Base-by-base conservation (phyloP, 2,329 filamentous ascomycete genomes). In the Ophidiomyces ophidiicola region DNA sequence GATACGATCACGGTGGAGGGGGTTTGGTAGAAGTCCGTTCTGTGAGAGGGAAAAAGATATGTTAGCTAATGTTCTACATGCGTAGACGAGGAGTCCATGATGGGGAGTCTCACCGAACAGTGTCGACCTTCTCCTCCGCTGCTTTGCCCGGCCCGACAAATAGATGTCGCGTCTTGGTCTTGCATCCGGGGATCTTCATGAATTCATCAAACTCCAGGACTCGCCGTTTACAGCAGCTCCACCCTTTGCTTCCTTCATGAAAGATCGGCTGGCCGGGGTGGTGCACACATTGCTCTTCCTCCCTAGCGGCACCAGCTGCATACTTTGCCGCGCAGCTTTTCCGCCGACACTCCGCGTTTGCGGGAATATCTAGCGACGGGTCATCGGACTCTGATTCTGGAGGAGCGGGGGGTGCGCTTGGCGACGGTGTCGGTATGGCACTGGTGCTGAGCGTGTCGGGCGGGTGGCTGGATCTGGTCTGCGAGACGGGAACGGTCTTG, bases 171-270 rank as follows among this genome's bases (percentile, higher is more conserved):
- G 70, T 67, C 62, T 87, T 90, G 30, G 80, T 86, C 58, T 77
- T 78, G 64, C 90, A 98, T 1, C 90, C 90, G 51, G 82, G 78
- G 44, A 98, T 88, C 62, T 83, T 90, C 78, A 98, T 78, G 63
- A 98, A 98, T 61, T 96, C 81, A 59, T 98, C 87, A 61, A 98
- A 98, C 57, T 98, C 90, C 43, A 98, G 66, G 42, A 98, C 90
- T 25, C 86, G 74, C 52, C 85, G 72, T 73, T 96, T 96, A 67
- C 90, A 98, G 69, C 90, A 98, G 44, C 78, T 86, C 71, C 90
- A 98, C 1, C 90, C 90, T 68, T 98, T 98, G 65, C 84, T 93
- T 24, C 90, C 90, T 67, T 98, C 90, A 60, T 98, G 90, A 66
- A 98, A 98, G 49, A 98, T 80, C 17, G 90, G 84, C 15, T 73